A percentile compares a stretch with the other conserved stretches of the same genome.
These are phyloP conservation scores for Jatropha podagrica DNA, from an alignment of 441 rosid genomes.

Conservation along the genomic window DNA sequence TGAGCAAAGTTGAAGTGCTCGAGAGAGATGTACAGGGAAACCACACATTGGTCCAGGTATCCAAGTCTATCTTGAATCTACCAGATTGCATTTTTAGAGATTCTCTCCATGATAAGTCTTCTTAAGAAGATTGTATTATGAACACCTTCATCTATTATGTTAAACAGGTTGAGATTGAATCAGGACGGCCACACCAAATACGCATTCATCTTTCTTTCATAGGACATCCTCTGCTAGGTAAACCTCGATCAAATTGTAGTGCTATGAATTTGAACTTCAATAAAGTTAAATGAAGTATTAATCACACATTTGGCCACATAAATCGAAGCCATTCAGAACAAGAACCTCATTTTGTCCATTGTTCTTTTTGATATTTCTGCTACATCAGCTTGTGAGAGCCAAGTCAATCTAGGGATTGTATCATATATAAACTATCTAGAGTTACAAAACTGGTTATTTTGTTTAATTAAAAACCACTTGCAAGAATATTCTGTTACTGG, in stretches of 20 bases:
- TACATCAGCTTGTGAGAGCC: background rate
- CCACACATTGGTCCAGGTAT: slow-evolving; percentile 69
- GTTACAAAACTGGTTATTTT: background rate
- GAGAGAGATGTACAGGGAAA: slow-evolving; percentile 56
- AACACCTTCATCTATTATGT: background rate
- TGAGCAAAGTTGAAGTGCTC: slow-evolving; percentile 75
- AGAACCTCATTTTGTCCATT: background rate
- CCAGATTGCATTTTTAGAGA: background rate
- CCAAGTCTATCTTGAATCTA: background rate
- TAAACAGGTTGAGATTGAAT: slow-evolving; percentile 78
- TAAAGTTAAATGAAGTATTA: background rate
- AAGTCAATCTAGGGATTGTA: background rate
- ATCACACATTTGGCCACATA: background rate
- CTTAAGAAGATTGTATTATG: background rate
- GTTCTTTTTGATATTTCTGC: slow-evolving; percentile 1
- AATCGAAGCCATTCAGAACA: background rate
- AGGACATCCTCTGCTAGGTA: slow-evolving; percentile 88
- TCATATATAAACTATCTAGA: background rate
- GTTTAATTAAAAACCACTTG: background rate
- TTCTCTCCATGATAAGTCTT: background rate
- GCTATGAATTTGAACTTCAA: background rate
- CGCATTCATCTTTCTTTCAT: slow-evolving; percentile 87
- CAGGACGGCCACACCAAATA: slow-evolving; percentile 95
- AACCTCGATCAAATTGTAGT: slow-evolving; percentile 12
- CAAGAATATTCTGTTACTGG: background rate